Percentiles rank a stretch among this genome's conserved stretches.
Evolutionary conservation across 148 eudicot species (phyloP).

Genomic region (Cornus florida): DNA sequence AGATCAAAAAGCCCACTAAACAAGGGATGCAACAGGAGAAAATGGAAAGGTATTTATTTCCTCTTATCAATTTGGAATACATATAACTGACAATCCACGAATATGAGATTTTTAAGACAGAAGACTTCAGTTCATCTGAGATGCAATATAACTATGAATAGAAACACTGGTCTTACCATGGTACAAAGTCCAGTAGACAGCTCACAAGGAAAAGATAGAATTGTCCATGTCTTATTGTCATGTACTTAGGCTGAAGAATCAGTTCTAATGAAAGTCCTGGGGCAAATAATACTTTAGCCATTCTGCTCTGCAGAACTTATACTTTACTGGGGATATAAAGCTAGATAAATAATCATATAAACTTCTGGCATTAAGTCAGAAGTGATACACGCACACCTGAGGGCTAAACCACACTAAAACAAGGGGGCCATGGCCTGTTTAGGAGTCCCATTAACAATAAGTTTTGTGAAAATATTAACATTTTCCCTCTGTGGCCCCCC

Average conservation of each 20-base stretch:
- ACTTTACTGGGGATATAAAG: too few species aligned
- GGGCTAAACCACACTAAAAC: too few species aligned
- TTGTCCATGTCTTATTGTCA: background rate
- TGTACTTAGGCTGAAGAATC: background rate
- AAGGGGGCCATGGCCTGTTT: too few species aligned
- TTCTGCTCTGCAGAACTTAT: background rate
- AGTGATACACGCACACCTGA: background rate
- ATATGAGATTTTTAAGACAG: background rate
- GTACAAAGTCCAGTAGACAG: background rate
- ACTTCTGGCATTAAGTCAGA: background rate
- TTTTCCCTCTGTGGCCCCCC: too few species aligned
- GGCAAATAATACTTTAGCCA: background rate
- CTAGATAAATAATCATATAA: background rate
- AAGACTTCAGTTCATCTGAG: background rate
- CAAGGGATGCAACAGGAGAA: slow-evolving; percentile 41
- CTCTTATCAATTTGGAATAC: background rate
- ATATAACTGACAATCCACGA: background rate
- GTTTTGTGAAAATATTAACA: too few species aligned
- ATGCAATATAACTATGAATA: slow-evolving; percentile 2
- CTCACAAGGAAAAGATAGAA: background rate
- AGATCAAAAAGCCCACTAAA: slow-evolving; percentile 38
- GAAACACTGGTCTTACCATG: background rate
- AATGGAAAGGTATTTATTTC: slow-evolving; percentile 47
- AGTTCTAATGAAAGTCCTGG: background rate
- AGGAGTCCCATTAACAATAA: too few species aligned